These are phyloP conservation scores for Hygrophoropsis aurantiaca DNA, from an alignment of 768 basidiomycete species.

Conservation along the genomic window DNA sequence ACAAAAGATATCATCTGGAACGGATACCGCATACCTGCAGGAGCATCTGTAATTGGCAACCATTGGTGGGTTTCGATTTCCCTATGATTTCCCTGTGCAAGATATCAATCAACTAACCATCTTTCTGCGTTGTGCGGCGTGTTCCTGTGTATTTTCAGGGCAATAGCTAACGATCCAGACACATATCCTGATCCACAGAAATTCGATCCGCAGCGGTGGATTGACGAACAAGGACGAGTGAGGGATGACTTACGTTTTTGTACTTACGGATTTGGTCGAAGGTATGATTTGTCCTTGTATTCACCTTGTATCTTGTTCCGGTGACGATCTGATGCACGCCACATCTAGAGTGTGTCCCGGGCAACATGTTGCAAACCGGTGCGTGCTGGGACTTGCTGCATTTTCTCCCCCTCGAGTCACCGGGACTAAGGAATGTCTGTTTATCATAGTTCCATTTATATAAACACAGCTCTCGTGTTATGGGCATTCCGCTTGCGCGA, in stretches of 20 bases:
- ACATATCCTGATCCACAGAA: slow-evolving; percentile 53
- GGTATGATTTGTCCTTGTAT: slow-evolving; percentile 10
- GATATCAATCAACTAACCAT: neutral
- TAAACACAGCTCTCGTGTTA: slow-evolving; percentile 57
- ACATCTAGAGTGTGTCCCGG: slow-evolving; percentile 54
- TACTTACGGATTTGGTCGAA: slow-evolving; percentile 50
- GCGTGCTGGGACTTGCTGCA: slow-evolving; percentile 23
- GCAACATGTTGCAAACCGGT: slow-evolving; percentile 46
- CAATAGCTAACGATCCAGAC: slow-evolving; percentile 49
- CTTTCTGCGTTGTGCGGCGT: too few species aligned
- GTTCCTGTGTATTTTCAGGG: slow-evolving; percentile 25
- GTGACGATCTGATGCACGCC: slow-evolving; percentile 3
- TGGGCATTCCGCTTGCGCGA: slow-evolving; percentile 55
- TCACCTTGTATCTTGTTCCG: neutral
- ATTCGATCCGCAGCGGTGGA: slow-evolving; percentile 55
- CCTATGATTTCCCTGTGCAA: too few species aligned
- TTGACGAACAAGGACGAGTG: slow-evolving; percentile 37
- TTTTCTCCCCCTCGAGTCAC: neutral
- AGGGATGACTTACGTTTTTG: slow-evolving; percentile 46
- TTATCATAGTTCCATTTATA: slow-evolving; percentile 48
- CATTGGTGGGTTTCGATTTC: slow-evolving; percentile 10
- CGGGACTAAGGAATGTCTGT: too few species aligned
- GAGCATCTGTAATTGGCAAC: slow-evolving; percentile 18
- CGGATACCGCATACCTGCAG: slow-evolving; percentile 22
- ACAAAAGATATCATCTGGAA: slow-evolving; percentile 58